Percentiles rank a stretch among this genome's conserved stretches.
phyloP scores from a whole-genome alignment of 805 yeast species.

The Suhomyces kilbournensis region DNA sequence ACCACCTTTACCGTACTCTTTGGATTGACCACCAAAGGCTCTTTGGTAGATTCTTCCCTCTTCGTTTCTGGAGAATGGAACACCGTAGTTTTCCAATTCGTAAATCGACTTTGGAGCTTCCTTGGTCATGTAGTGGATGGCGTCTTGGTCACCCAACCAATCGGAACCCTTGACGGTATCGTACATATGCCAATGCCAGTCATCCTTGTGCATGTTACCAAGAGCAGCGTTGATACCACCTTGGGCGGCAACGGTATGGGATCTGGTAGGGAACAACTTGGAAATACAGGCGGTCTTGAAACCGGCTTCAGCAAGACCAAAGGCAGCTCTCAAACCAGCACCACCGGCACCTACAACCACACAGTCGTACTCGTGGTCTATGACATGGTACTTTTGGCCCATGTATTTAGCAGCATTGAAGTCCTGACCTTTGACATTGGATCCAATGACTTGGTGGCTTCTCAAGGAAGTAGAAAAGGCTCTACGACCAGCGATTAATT shows the following conservation, averaged over 20 bases:
- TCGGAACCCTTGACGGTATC: slow-evolving; percentile 99
- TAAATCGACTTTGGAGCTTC: slow-evolving; percentile 96
- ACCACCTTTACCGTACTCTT: slow-evolving; percentile 95
- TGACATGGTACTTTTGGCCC: slow-evolving; percentile 75
- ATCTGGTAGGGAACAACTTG: slow-evolving; percentile 95
- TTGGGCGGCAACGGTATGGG: slow-evolving; percentile 98
- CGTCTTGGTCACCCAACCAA: slow-evolving; percentile 99
- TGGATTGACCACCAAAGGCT: slow-evolving; percentile 98
- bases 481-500: slow-evolving; percentile 11
- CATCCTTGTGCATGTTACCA: slow-evolving; percentile 97
- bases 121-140: slow-evolving; percentile 97
- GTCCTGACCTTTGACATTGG: slow-evolving; percentile 36
- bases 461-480: slow-evolving; percentile 28
- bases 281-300: slow-evolving; percentile 97
- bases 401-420: slow-evolving; percentile 43
- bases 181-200: slow-evolving; percentile 99
- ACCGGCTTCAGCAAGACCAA: slow-evolving; percentile 95
- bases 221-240: slow-evolving; percentile 99
- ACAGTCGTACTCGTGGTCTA: slow-evolving; percentile 98
- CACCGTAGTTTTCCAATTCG: slow-evolving; percentile 97
- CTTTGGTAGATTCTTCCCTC: slow-evolving; percentile 97
- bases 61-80: slow-evolving; percentile 95
- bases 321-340: slow-evolving; percentile 98
- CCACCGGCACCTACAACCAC: slow-evolving; percentile 99
- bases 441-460: slow-evolving; percentile 35